These are phyloP conservation scores for Podospora sp. DNA, from an alignment of 495 filamentous ascomycete species.

Conservation along the genomic window DNA sequence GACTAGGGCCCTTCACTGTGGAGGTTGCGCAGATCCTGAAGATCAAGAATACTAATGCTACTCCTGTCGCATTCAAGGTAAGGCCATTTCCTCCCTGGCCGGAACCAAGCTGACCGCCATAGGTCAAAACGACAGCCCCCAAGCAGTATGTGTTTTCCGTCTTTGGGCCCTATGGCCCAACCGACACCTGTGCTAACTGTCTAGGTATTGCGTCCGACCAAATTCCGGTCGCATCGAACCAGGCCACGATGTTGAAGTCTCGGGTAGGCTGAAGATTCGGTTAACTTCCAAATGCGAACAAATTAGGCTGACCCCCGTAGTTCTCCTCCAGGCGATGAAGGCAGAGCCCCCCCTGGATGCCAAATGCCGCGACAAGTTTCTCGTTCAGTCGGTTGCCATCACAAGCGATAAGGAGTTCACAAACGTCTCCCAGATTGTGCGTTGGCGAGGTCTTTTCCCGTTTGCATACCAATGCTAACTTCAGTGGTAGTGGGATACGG, in stretches of 20 bases:
- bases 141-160: slow-evolving; percentile 75
- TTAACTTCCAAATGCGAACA: neutral
- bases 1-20: slow-evolving; percentile 82
- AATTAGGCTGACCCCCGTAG: slow-evolving; percentile 49
- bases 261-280: slow-evolving; percentile 57
- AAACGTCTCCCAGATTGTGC: slow-evolving; percentile 78
- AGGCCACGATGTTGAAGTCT: slow-evolving; percentile 84
- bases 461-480: slow-evolving; percentile 31
- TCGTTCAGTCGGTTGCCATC: slow-evolving; percentile 91
- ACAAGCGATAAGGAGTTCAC: slow-evolving; percentile 79
- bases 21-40: slow-evolving; percentile 85
- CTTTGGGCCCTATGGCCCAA: slow-evolving; percentile 7
- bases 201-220: slow-evolving; percentile 94
- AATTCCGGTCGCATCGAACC: slow-evolving; percentile 95
- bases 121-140: slow-evolving; percentile 99
- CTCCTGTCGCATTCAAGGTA: slow-evolving; percentile 95
- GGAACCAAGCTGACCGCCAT: neutral
- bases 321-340: slow-evolving; percentile 97
- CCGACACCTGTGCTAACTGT: slow-evolving; percentile 21
- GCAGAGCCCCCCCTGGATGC: slow-evolving; percentile 82
- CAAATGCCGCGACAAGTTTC: slow-evolving; percentile 95
- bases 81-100: slow-evolving; percentile 22
- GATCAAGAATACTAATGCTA: slow-evolving; percentile 75
- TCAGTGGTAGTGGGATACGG: slow-evolving; percentile 62
- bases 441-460: slow-evolving; percentile 32